Evolutionary conservation across 345 rosid species (phyloP), one percentile per base, ranked within the genome.

Genomic region (Heritiera fomes): DNA sequence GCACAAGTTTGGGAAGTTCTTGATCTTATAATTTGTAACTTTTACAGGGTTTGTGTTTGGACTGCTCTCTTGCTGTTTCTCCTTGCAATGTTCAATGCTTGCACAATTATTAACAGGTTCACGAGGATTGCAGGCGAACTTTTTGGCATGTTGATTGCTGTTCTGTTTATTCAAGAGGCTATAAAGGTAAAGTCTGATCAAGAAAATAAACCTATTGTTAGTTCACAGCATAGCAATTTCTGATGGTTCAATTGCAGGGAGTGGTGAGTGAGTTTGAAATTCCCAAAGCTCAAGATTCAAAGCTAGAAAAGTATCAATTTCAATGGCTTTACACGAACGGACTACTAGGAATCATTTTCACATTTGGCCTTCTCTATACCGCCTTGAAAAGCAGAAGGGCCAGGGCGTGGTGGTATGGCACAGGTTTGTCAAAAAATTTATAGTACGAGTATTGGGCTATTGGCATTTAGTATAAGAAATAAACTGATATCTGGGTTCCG

Each of bases 41-140:
- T 71, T 46, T 84, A 61, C 86, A 91, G 98, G 98, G 91, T 93
- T 11, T 93, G 98, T 76, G 92, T 90, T 8, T 95, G 98, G 97
- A 93, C 98, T 75, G 89, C 97, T 68, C 64, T 93, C 72, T 76
- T 91, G 82, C 87, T 95, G 69, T 83, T 91, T 64, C 81, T 91
- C 23, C 90, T 91, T n/a, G 94, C 97, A 14, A 75, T 91, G 11
- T 78, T 91, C 82, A 88, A 86, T 52, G 93, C 89, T 45, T 88
- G 91, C 74, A 79, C 80, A 72, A 73, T 93, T 50, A 91, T 95
- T 80, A 93, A 88, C 71, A 85, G 90, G 76, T 95, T 95, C 62
- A 95, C 98, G 0, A 85, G 98, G 80, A 20, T 93, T 13, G 97
- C 97, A 15, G 98, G 95, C 1, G 97, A 95, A 77, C 86, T 91